Base-by-base conservation (phyloP, 2,329 filamentous ascomycete genomes). In the Xylariales sp. region DNA sequence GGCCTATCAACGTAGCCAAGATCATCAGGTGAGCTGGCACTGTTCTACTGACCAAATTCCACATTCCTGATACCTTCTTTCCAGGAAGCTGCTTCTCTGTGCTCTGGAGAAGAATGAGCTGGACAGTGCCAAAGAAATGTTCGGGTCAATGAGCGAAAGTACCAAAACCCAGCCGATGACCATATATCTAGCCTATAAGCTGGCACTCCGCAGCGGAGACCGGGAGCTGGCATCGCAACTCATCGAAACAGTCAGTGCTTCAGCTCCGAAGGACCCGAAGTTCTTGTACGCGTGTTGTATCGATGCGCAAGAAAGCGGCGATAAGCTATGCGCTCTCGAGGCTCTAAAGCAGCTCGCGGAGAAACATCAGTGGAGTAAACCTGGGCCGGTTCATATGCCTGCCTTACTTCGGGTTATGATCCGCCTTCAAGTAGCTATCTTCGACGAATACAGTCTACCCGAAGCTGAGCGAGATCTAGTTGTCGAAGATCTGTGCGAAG, bases 261-360 rank as follows among this genome's bases (percentile, higher is more conserved):
- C 67, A 5, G 68, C 71, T 0, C 58, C 66, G 1, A 70, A 74
- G 16, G 74, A 82, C 24, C 67, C 70, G 15, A 78, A 80, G 11
- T 76, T 88, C 31, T 68, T 96, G 1, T 88, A 90, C 49, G 86
- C 88, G 1, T 95, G 89, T 52, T 78, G 88, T 16, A 66, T 88
- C 20, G 88, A 94, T 58, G 84, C 88, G 3, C 81, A 89, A 37
- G 70, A 79, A 47, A 66, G 68, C 1, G 78, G 80, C 0, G 77
- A 88, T 46, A 80, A 74, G 38, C 47, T 66, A 0, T 78, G 83
- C 47, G 76, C 82, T 2, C 64, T 82, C 10, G 59, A 69, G 21
- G 74, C 77, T 9, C 58, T 90, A 34, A 76, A 78, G 49, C 69
- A 73, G 44, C 66, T 88, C 1, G 64, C 85, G 11, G 69, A 78